These are phyloP conservation scores for Paecilomyces variotii DNA, from an alignment of 2,329 filamentous ascomycete species.

Conservation along the genomic window DNA sequence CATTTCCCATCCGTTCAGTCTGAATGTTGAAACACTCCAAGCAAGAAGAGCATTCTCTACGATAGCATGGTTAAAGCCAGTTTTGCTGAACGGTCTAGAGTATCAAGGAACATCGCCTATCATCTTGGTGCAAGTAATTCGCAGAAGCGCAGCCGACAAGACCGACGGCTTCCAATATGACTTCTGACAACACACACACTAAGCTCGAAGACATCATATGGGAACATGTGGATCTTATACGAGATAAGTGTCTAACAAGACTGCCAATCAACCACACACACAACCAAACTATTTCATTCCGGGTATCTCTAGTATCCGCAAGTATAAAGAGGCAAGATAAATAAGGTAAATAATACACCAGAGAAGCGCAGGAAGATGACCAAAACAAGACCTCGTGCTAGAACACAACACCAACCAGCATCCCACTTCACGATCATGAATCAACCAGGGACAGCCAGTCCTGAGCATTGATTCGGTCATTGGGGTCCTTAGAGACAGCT, in stretches of 20 bases:
- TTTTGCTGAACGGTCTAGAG: neutral
- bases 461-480: slow-evolving; percentile 19
- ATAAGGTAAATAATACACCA: neutral
- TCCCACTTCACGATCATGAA: neutral
- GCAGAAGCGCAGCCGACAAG: neutral
- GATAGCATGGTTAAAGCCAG: too few species aligned
- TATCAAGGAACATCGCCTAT: neutral
- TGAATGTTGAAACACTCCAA: too few species aligned
- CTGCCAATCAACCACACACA: neutral
- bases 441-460: slow-evolving; percentile 20
- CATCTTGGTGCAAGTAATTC: neutral
- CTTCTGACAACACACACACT: too few species aligned
- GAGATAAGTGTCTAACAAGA: neutral
- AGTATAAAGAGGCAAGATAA: neutral
- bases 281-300: neutral
- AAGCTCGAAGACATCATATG: too few species aligned
- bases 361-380: neutral
- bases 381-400: neutral
- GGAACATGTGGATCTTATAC: neutral
- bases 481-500: slow-evolving; percentile 32
- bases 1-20: too few species aligned
- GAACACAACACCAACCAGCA: too few species aligned
- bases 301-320: neutral
- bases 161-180: too few species aligned
- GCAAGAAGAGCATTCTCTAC: too few species aligned